phyloP scores from a whole-genome alignment of 257 asterid species.

The Nicotiana paniculata region DNA sequence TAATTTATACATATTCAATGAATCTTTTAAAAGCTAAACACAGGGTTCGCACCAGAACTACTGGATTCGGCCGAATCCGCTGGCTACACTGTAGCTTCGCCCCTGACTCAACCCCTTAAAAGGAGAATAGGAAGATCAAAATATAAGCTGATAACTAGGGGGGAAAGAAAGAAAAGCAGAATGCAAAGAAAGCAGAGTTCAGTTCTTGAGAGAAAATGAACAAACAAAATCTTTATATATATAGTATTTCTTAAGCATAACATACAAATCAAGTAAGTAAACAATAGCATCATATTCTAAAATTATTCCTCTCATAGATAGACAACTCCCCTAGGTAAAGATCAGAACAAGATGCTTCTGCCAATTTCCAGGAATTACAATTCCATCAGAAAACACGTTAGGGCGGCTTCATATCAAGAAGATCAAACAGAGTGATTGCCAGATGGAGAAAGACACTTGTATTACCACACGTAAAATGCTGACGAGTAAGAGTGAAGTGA shows the following conservation, averaged over 20 bases:
- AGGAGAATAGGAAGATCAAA: background rate
- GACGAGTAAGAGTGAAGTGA: background rate
- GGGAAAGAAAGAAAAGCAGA: background rate
- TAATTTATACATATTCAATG: too few species aligned
- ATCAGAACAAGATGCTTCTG: background rate
- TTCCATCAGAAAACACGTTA: background rate
- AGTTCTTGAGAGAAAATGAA: background rate
- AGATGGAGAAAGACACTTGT: background rate
- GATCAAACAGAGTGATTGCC: background rate
- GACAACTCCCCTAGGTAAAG: background rate
- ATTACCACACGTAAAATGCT: background rate
- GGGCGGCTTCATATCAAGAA: background rate
- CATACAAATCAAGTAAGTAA: constrained; percentile 7
- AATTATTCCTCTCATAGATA: background rate
- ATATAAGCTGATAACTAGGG: background rate
- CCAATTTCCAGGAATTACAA: background rate
- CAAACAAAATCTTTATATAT: background rate
- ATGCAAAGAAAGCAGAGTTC: background rate
- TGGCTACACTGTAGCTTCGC: too few species aligned
- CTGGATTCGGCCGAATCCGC: too few species aligned
- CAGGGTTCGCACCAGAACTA: too few species aligned
- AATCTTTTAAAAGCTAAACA: too few species aligned
- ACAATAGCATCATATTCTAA: constrained; percentile 10
- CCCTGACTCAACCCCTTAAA: background rate
- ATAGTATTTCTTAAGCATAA: constrained; percentile 5